Percentiles rank a stretch among this genome's conserved stretches.
These are phyloP conservation scores for Isatis tinctoria DNA, from an alignment of 345 rosid species.

Conservation along the genomic window DNA sequence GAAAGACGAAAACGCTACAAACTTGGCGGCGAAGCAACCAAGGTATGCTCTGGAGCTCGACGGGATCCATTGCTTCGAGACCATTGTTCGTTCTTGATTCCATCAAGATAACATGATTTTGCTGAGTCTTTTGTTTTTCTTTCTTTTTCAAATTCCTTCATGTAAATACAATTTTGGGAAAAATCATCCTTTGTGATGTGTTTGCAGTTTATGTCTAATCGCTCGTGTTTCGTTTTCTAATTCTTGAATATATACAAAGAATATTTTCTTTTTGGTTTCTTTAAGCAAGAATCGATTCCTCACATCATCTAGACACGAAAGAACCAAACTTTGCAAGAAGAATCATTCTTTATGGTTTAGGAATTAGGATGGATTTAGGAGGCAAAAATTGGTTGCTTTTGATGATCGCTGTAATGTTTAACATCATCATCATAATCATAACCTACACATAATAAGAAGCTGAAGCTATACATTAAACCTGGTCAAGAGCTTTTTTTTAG, in stretches of 20 bases:
- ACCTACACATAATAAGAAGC: constrained; percentile 9
- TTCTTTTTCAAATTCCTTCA: neutral
- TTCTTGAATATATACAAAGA: neutral
- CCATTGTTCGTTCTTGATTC: constrained; percentile 40
- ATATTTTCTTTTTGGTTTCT: no score
- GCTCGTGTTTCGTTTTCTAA: neutral
- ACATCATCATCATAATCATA: constrained; percentile 6
- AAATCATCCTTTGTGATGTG: neutral
- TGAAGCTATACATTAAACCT: constrained; percentile 21
- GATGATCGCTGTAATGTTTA: constrained; percentile 2
- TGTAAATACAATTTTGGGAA: constrained; percentile 11
- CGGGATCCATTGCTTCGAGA: constrained; percentile 69
- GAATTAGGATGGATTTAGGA: neutral
- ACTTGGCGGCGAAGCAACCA: constrained; percentile 15
- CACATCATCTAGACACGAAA: neutral
- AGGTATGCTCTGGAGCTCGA: constrained; percentile 60
- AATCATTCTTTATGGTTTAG: neutral
- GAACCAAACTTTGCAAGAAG: constrained; percentile 1
- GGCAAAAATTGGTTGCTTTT: constrained; percentile 8
- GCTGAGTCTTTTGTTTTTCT: neutral
- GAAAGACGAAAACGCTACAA: constrained; percentile 15
- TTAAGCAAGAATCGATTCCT: no score
- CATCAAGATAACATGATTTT: neutral
- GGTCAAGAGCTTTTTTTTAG: neutral
- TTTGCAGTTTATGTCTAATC: neutral